phyloP scores from a whole-genome alignment of 306 rosid species.

The Abrus precatorius region DNA sequence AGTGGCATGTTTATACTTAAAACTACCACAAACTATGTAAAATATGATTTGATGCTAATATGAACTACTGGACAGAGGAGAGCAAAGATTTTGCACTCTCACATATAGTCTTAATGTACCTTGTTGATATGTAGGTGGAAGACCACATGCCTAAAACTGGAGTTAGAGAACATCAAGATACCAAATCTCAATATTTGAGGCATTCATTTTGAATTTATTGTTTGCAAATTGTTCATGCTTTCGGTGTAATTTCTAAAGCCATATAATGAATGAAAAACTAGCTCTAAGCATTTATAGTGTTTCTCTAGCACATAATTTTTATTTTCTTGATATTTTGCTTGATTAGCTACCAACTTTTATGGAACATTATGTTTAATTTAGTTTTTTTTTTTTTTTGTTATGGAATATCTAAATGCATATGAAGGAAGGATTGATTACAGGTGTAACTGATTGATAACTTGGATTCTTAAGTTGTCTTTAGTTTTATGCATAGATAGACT shows the following conservation, averaged over 20 bases:
- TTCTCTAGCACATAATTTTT: not conserved
- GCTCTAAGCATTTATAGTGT: slow-evolving; percentile 2
- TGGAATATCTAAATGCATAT: not conserved
- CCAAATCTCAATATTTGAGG: not conserved
- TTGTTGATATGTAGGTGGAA: too few relatives aligned
- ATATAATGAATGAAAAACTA: not conserved
- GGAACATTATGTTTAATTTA: not conserved
- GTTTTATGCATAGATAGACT: slow-evolving; percentile 54
- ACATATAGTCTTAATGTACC: too few relatives aligned
- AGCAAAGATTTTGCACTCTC: too few relatives aligned
- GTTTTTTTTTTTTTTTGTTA: not conserved
- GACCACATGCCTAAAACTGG: too few relatives aligned
- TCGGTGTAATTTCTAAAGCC: slow-evolving; percentile 10
- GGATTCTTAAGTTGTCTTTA: slow-evolving; percentile 25
- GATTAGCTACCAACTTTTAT: not conserved
- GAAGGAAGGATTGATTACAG: not conserved
- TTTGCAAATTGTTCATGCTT: not conserved
- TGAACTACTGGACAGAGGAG: too few relatives aligned
- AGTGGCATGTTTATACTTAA: too few relatives aligned
- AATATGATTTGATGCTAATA: too few relatives aligned
- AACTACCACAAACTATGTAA: too few relatives aligned
- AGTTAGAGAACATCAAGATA: too few relatives aligned
- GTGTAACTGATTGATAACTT: not conserved
- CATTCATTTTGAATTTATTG: slow-evolving; percentile 6
- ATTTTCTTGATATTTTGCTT: slow-evolving; percentile 16